Conservation (phyloP, 495 filamentous ascomycete genomes). For the Tetracladium setigerum region DNA sequence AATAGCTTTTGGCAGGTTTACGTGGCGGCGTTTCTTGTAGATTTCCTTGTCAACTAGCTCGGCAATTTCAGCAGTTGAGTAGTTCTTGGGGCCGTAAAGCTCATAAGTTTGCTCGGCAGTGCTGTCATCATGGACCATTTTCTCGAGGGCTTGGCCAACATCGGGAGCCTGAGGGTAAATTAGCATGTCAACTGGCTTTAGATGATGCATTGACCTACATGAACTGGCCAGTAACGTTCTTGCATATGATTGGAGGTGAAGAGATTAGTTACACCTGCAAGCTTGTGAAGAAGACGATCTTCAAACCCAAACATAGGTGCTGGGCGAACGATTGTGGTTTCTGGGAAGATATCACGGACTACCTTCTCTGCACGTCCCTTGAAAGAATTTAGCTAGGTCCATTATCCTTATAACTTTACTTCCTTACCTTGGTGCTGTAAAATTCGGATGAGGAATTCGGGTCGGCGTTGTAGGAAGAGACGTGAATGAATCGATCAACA, state of each 20-base stretch:
- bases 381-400: slow-evolving; percentile 13
- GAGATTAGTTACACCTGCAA: slow-evolving; percentile 69
- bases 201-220: slow-evolving; percentile 47
- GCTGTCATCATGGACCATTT: slow-evolving; percentile 81
- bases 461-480: slow-evolving; percentile 90
- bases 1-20: slow-evolving; percentile 81
- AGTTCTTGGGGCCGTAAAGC: slow-evolving; percentile 89
- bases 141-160: slow-evolving; percentile 78
- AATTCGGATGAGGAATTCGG: slow-evolving; percentile 74
- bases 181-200: slow-evolving; percentile 14
- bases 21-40: slow-evolving; percentile 76
- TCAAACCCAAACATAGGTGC: slow-evolving; percentile 93
- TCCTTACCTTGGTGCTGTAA: slow-evolving; percentile 75
- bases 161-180: slow-evolving; percentile 62
- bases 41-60: slow-evolving; percentile 89
- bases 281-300: slow-evolving; percentile 80
- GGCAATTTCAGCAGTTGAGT: slow-evolving; percentile 80
- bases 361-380: slow-evolving; percentile 75
- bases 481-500: slow-evolving; percentile 92
- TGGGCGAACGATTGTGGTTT: slow-evolving; percentile 95
- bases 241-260: slow-evolving; percentile 89
- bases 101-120: slow-evolving; percentile 89
- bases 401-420: neutral
- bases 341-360: slow-evolving; percentile 85
- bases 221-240: slow-evolving; percentile 86